Evolutionary conservation across 139 green algal species (phyloP).

Genomic region (Micractinium sp.): DNA sequence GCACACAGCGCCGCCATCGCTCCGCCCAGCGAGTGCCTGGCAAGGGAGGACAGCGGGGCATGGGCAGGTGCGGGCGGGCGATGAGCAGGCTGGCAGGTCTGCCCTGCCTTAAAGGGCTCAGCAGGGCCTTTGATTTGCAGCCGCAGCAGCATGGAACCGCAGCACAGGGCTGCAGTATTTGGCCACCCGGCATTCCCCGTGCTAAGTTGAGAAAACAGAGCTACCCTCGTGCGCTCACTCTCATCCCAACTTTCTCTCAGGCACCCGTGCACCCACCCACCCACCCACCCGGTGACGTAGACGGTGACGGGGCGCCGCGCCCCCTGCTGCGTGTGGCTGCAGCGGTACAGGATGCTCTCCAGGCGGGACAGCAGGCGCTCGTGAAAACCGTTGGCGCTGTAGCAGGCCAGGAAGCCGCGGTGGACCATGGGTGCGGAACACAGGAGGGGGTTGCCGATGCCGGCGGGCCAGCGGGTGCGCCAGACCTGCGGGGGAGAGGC

Average conservation of each 20-base stretch:
- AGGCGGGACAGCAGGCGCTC: conserved; percentile 24
- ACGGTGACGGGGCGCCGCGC: conserved; percentile 6
- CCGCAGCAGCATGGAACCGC: not conserved
- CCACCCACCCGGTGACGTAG: conserved; percentile 30
- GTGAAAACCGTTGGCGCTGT: conserved; percentile 38
- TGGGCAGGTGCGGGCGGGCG: not conserved
- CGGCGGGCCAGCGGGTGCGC: conserved; percentile 13
- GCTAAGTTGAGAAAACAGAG: no score
- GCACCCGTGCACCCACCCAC: not conserved
- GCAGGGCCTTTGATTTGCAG: no score
- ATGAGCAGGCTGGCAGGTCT: no score
- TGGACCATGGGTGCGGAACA: conserved; percentile 38
- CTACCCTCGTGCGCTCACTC: no score
- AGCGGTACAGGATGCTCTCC: conserved; percentile 36
- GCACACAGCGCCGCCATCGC: conserved; percentile 57
- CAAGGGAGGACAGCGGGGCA: not conserved
- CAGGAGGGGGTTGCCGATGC: not conserved
- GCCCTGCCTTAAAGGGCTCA: no score
- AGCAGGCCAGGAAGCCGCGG: conserved; percentile 30
- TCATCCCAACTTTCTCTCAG: no score
- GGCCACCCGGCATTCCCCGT: no score
- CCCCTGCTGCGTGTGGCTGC: conserved; percentile 14
- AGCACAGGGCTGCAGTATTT: not conserved
- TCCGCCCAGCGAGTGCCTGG: conserved; percentile 58
- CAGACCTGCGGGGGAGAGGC: conserved; percentile 1